Evolutionary conservation across 805 yeast genomes (phyloP).

Genomic region (Teunomyces atbi): DNA sequence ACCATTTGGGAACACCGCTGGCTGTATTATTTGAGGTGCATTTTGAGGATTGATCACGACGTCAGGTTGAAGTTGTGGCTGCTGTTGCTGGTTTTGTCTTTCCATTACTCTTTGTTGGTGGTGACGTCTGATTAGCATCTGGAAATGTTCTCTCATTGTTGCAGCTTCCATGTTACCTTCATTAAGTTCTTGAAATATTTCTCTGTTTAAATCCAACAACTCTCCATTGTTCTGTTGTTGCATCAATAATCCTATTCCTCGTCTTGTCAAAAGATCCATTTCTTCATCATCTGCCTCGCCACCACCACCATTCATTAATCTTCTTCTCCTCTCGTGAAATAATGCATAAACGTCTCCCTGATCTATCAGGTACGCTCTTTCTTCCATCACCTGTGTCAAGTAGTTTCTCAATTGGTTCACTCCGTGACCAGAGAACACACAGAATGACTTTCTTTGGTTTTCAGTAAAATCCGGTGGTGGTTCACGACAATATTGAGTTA

Average conservation of each 20-base stretch:
- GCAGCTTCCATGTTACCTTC: slow-evolving; percentile 30
- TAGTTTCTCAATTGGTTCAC: slow-evolving; percentile 73
- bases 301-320: slow-evolving; percentile 18
- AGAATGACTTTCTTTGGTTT: slow-evolving; percentile 79
- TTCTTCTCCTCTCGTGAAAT: slow-evolving; percentile 27
- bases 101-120: slow-evolving; percentile 23
- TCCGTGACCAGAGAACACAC: slow-evolving; percentile 92
- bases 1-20: slow-evolving; percentile 38
- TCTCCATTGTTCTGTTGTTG: slow-evolving; percentile 17
- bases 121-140: slow-evolving; percentile 25
- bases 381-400: slow-evolving; percentile 48
- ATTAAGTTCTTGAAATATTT: slow-evolving; percentile 28
- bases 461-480: slow-evolving; percentile 92
- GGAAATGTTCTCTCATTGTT: slow-evolving; percentile 35
- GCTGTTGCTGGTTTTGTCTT: slow-evolving; percentile 9
- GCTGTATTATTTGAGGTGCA: slow-evolving; percentile 43
- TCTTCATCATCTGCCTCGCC: slow-evolving; percentile 22
- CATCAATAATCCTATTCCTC: slow-evolving; percentile 11
- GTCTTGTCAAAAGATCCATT: slow-evolving; percentile 22
- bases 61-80: slow-evolving; percentile 8
- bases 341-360: slow-evolving; percentile 31
- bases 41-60: slow-evolving; percentile 20
- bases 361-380: slow-evolving; percentile 30
- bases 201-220: slow-evolving; percentile 27
- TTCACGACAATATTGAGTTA: slow-evolving; percentile 81